Percentiles rank a stretch among this genome's conserved stretches.
Conservation (phyloP, 768 basidiomycete genomes). For the Boletus pseudo-olivaceus region DNA sequence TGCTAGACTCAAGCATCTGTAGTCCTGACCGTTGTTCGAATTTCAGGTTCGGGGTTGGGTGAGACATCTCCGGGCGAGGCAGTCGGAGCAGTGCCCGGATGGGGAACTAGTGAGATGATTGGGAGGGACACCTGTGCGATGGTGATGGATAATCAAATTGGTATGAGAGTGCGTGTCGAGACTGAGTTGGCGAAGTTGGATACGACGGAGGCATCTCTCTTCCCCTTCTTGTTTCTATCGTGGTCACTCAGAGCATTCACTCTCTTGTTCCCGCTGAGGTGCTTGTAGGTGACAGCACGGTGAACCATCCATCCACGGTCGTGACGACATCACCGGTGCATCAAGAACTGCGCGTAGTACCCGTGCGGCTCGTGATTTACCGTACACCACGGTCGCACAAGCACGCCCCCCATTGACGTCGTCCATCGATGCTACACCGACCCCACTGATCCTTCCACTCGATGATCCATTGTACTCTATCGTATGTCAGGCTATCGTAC, state of each 20-base stretch:
- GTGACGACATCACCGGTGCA: constrained; percentile 34
- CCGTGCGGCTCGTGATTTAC: constrained; percentile 37
- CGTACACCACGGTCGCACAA: constrained; percentile 25
- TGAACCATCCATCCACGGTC: constrained; percentile 17
- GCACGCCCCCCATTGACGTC: constrained; percentile 1
- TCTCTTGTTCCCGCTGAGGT: not conserved
- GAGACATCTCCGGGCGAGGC: constrained; percentile 1
- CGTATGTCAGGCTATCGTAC: constrained; percentile 28
- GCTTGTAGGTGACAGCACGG: constrained; percentile 1
- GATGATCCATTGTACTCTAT: constrained; percentile 23
- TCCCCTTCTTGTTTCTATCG: not conserved
- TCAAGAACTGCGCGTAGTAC: constrained; percentile 34
- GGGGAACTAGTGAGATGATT: constrained; percentile 49
- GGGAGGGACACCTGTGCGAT: constrained; percentile 46
- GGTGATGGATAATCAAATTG: constrained; percentile 23
- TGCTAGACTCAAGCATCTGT: not conserved
- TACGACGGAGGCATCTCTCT: constrained; percentile 14
- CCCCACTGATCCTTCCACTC: constrained; percentile 14
- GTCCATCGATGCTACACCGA: not conserved
- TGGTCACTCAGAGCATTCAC: not conserved
- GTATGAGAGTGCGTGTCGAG: constrained; percentile 21
- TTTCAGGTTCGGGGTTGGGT: constrained; percentile 3
- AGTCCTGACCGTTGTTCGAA: not conserved
- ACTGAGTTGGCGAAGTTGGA: constrained; percentile 26
- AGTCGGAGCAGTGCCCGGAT: constrained; percentile 51